These are phyloP conservation scores for Colletotrichum euphorbiae DNA, from an alignment of 2,329 filamentous ascomycete species.

Conservation along the genomic window DNA sequence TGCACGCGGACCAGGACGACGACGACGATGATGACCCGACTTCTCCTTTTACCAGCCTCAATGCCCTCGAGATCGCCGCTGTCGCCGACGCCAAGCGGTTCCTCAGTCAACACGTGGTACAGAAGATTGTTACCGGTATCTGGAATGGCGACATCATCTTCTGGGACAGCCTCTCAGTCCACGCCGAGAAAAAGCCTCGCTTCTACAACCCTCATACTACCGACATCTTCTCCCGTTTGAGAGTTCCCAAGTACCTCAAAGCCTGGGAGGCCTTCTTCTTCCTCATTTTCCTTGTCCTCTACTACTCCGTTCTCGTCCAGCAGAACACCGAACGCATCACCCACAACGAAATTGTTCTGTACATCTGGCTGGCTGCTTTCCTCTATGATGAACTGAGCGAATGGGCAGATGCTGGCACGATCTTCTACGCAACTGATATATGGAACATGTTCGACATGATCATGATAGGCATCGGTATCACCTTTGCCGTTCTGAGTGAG, in stretches of 20 bases:
- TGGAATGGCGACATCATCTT: constrained; percentile 91
- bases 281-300: constrained; percentile 78
- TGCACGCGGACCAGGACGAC: constrained; percentile 51
- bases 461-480: constrained; percentile 78
- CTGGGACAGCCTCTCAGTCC: constrained; percentile 81
- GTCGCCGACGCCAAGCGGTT: constrained; percentile 87
- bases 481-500: constrained; percentile 80
- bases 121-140: constrained; percentile 85
- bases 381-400: constrained; percentile 89
- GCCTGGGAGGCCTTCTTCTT: constrained; percentile 88
- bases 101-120: constrained; percentile 81
- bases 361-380: constrained; percentile 89
- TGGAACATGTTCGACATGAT: constrained; percentile 81
- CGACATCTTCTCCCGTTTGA: constrained; percentile 79
- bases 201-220: constrained; percentile 76
- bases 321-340: constrained; percentile 76
- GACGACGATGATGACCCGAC: constrained; percentile 72
- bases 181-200: constrained; percentile 79
- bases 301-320: constrained; percentile 87
- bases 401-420: constrained; percentile 85
- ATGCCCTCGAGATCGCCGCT: constrained; percentile 87
- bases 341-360: constrained; percentile 76
- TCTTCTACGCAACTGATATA: constrained; percentile 87
- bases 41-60: constrained; percentile 80
- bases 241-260: constrained; percentile 88